A percentile compares a stretch with the other conserved stretches of the same genome.
phyloP scores from a whole-genome alignment of 805 yeast genomes.

The Cyberlindnera mycetangii region DNA sequence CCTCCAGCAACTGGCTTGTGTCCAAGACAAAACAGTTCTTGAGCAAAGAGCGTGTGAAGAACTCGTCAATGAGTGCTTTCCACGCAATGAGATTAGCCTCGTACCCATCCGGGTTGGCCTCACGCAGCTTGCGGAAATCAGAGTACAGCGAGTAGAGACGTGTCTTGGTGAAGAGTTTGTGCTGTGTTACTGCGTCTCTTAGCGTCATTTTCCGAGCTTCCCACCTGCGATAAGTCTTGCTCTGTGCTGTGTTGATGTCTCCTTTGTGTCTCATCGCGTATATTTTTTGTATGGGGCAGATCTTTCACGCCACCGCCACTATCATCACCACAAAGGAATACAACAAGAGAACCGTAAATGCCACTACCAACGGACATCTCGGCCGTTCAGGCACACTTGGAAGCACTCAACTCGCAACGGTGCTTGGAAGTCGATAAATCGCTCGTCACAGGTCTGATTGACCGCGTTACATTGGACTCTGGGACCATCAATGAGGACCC shows the following conservation, averaged over 20 bases:
- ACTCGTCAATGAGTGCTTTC: conserved; percentile 29
- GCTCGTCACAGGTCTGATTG: neutral
- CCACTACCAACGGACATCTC: neutral
- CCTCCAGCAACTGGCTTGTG: conserved; percentile 27
- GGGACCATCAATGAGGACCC: conserved; percentile 4
- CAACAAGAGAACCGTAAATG: neutral
- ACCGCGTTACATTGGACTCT: conserved; percentile 11
- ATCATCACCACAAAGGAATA: neutral
- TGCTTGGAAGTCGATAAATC: neutral
- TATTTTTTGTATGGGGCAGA: neutral
- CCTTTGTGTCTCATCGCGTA: neutral
- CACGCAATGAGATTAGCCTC: conserved; percentile 38
- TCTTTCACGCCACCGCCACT: neutral
- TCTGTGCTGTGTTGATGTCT: neutral
- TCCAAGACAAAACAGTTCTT: conserved; percentile 23
- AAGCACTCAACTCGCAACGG: neutral
- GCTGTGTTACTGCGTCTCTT: conserved; percentile 20
- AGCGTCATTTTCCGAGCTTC: conserved; percentile 2
- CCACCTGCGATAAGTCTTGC: neutral
- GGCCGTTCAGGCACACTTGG: neutral
- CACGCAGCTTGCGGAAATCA: conserved; percentile 35
- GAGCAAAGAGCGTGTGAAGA: conserved; percentile 15
- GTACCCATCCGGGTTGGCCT: conserved; percentile 40
- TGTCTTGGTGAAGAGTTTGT: conserved; percentile 31
- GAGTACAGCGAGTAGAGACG: conserved; percentile 38